Base-by-base conservation (phyloP, 2,329 filamentous ascomycete genomes). In the Pseudohalonectria lignicola region DNA sequence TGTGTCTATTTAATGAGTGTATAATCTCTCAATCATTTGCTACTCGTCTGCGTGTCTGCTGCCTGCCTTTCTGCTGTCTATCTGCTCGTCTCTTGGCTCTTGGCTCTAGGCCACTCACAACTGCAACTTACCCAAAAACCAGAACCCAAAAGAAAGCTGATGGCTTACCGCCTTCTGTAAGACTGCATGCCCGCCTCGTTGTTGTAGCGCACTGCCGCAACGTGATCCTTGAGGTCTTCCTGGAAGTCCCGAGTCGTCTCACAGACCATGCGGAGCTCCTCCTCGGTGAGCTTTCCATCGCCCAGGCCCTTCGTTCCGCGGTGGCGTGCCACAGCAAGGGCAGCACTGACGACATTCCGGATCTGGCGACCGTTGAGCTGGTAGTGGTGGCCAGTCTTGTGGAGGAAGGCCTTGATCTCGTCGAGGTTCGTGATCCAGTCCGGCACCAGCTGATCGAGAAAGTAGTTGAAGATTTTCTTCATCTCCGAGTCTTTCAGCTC, bases 351-450 rank as follows among this genome's bases (percentile, higher is more conserved):
- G 3, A 49, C 52, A 41, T 57, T 54, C 19, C 52, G 49, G 36
- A 57, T 57, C 48, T 57, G 54, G 8, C 53, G 47, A 7, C 53
- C 54, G 39, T 58, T 57, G 53, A 55, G 57, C 10, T 41, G 43
- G n/a, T 39, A 11, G 0, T 39, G 31, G 13, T 29, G 19, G 17
- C 32, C 55, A 26, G 49, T 40, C 2, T 43, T 17, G 3, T 35
- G 35, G 7, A 45, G 46, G 21, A 47, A 51, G 21, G 36, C 16
- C 4, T 43, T 11, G 28, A 57, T 53, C 19, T 45, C 28, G 8
- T 53, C 43, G n/a, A 52, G 42, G 2, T 36, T 30, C 23, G 54
- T 37, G n/a, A 21, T 46, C 4, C 59, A 59, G 46, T 67, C 64
- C 36, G 57, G 55, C 46, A 59, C 55, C 16, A 68, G 49, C 8